A percentile compares a stretch with the other conserved stretches of the same genome.
Conservation (phyloP, 2,329 filamentous ascomycete species). For the Ophiostoma tasmaniense region DNA sequence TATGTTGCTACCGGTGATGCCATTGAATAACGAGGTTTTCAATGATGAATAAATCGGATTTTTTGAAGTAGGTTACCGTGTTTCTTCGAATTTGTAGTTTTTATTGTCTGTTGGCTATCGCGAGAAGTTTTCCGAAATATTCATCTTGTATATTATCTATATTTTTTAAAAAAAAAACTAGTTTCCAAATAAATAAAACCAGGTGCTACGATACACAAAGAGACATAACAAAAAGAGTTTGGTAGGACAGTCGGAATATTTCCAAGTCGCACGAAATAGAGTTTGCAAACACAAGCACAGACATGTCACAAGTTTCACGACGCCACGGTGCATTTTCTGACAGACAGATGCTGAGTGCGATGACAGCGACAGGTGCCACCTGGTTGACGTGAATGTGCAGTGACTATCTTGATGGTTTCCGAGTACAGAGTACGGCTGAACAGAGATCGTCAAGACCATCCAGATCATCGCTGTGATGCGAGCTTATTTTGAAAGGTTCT, state of each 20-base stretch:
- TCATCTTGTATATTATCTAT: background rate
- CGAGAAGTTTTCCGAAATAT: background rate
- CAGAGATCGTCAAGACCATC: background rate
- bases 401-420: too few relatives aligned
- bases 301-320: background rate
- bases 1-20: background rate
- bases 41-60: background rate
- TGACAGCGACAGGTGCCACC: background rate
- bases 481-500: too few relatives aligned
- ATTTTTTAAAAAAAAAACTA: background rate
- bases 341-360: too few relatives aligned
- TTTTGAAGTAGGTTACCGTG: background rate
- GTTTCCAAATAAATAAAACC: background rate
- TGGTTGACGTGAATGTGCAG: background rate
- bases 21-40: background rate
- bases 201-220: background rate
- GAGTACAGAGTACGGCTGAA: too few relatives aligned
- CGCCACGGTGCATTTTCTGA: background rate
- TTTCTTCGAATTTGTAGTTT: background rate
- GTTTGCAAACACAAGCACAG: background rate
- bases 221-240: too few relatives aligned
- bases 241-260: background rate
- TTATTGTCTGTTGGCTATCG: background rate
- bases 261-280: background rate
- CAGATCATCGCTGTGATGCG: background rate